Conservation (phyloP, 2,329 filamentous ascomycete genomes). For the Blastomyces percursus region DNA sequence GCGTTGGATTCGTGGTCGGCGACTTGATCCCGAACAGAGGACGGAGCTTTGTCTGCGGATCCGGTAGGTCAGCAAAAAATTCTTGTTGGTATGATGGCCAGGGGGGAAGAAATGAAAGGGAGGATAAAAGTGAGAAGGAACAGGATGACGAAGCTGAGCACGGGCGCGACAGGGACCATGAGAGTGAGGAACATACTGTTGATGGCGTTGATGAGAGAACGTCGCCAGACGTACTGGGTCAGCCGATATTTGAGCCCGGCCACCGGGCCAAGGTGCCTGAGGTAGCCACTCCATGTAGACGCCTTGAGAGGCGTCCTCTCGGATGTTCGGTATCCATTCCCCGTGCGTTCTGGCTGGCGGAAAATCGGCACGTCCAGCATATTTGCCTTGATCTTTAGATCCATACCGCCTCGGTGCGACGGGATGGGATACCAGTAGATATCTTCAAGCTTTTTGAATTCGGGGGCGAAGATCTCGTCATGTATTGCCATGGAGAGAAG, state of each 20-base stretch:
- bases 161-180: background rate
- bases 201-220: constrained; percentile 15
- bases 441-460: constrained; percentile 9
- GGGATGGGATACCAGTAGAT: constrained; percentile 15
- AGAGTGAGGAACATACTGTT: constrained; percentile 13
- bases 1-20: constrained; percentile 15
- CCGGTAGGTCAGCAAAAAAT: background rate
- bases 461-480: constrained; percentile 13
- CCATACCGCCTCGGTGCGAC: constrained; percentile 9
- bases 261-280: constrained; percentile 12
- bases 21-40: constrained; percentile 17
- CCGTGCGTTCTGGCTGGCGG: constrained; percentile 11
- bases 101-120: constrained; percentile 6
- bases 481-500: constrained; percentile 12
- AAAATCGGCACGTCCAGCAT: constrained; percentile 14
- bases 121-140: background rate
- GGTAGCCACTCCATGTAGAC: constrained; percentile 11
- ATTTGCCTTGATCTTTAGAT: constrained; percentile 16
- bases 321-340: constrained; percentile 13
- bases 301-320: constrained; percentile 10
- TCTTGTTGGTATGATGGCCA: background rate
- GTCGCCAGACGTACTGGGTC: constrained; percentile 13
- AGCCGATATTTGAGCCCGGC: constrained; percentile 11
- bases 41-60: constrained; percentile 12
- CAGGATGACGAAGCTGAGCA: no score